Evolutionary conservation across 1,284 basidiomycete species (phyloP), one percentile per base, ranked within the genome.

Genomic region (Porphyrellus sp.): DNA sequence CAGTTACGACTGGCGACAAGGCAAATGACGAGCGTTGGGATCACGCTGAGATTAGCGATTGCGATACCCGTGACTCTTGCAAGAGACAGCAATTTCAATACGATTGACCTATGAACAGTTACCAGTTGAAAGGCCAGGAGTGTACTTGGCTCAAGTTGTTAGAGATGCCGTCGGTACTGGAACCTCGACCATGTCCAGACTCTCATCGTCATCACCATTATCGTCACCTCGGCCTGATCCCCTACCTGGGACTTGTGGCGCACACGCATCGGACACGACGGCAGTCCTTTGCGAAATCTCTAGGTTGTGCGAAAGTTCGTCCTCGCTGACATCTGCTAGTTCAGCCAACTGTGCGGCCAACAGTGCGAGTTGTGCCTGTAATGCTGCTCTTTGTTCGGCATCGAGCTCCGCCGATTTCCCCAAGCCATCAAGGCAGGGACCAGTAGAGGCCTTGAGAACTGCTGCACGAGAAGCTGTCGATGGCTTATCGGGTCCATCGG

Each of bases 271-370:
- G 41, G 56, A 33, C 40, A 37, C 24, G 9, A 28, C n/a, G 8
- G 16, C 20, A 3, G 28, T 38, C 46, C 51, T 49, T n/a, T 57
- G 55, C 27, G 41, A 23, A 21, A 47, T 24, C 28, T 69, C 61
- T 25, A 67, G 42, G 34, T 67, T 72, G 6, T 69, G 62, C 13
- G 69, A 68, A 18, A 66, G 54, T 41, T 67, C 68, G 38, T 59
- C 63, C 44, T 67, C 68, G 16, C 54, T 54, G 39, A 70, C 69
- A 27, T 79, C 74, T 24, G 75, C 78, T 39, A 85, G 72, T 62
- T 83, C 84, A 16, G 75, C 76, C 12, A 86, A 65, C 59, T 86
- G 85, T 4, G 80, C 80, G 1, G 84, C 82, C 27, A 86, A 64
- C 24, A 85, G 71, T 5, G 79, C 82, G 37, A 86, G 72, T 56